Conservation (phyloP, 176 grass and related monocot genomes). For the Oryza officinalis region DNA sequence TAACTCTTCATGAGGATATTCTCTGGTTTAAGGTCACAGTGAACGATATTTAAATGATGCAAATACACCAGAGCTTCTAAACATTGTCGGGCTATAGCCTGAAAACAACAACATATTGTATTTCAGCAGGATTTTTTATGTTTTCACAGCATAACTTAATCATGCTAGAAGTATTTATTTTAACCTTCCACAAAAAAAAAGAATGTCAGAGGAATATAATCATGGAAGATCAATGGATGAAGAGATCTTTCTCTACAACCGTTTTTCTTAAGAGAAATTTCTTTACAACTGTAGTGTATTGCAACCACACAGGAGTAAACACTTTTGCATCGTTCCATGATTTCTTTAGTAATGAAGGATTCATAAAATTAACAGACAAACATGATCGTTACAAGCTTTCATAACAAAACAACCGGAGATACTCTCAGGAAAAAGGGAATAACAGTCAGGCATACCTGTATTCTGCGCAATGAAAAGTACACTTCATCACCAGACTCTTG, state of each 20-base stretch:
- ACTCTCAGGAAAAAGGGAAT: not conserved
- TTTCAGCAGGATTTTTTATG: not conserved
- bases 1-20: conserved; percentile 99
- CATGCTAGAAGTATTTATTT: not conserved
- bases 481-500: conserved; percentile 72
- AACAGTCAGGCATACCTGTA: conserved; percentile 63
- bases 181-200: conserved; percentile 8
- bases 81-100: conserved; percentile 90
- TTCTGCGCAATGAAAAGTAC: conserved; percentile 90
- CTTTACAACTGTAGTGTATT: not conserved
- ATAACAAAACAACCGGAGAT: conserved; percentile 1
- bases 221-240: not conserved
- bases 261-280: not conserved
- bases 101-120: conserved; percentile 28
- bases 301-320: not conserved
- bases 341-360: conserved; percentile 19
- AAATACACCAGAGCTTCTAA: conserved; percentile 89
- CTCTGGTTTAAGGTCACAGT: conserved; percentile 95
- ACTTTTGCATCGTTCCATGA: conserved; percentile 1
- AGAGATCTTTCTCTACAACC: conserved; percentile 3
- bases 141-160: conserved; percentile 32
- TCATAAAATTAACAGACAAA: not conserved
- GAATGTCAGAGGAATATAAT: not conserved
- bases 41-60: conserved; percentile 90
- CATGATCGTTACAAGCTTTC: conserved; percentile 10